Evolutionary conservation across 1,139 yeast species (phyloP), one percentile per base, ranked within the genome.

Genomic region (Taphrina betulina): DNA sequence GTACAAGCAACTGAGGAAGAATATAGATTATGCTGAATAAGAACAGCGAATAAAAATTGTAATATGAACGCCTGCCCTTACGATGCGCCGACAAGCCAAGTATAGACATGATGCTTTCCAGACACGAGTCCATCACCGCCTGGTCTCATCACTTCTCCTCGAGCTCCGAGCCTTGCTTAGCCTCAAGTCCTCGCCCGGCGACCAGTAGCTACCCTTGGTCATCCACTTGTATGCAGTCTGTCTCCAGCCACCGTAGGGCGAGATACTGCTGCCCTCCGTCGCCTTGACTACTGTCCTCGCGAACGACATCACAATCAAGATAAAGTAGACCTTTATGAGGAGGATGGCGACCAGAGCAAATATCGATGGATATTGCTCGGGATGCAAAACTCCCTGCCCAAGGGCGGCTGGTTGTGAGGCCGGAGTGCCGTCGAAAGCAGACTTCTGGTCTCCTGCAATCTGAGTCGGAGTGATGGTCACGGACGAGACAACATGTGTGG

Each of bases 281-380:
- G 12, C 16, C 19, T 14, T 12, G 29, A 60, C 64, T n/a, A 62
- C 60, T 22, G 24, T 12, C 19, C 62, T 59, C 17, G 65, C 64
- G 48, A 29, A 63, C 12, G 64, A 58, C 43, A 63, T 55, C 29
- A 62, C 38, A 12, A 61, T 62, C 19, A 63, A 46, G 44, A 58
- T 51, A 53, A 62, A 62, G 57, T 63, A 63, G n/a, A 62, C 22
- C 48, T 63, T 63, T 43, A 58, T 19, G 34, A 42, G 44, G 23
- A 45, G 31, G 24, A 63, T 50, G 3, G 61, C 51, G n/a, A 53
- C 54, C 12, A 62, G 28, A 3, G 61, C 60, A 10, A 62, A 38
- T 33, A 63, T 57, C 8, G 63, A 52, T 20, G 64, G 64, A 8
- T 62, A 55, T 20, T 60, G 58, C n/a, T 61, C 65, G 10, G 65